Evolutionary conservation across 495 filamentous ascomycete species (phyloP), one percentile per base, ranked within the genome.

Genomic region (Tirmania nivea): DNA sequence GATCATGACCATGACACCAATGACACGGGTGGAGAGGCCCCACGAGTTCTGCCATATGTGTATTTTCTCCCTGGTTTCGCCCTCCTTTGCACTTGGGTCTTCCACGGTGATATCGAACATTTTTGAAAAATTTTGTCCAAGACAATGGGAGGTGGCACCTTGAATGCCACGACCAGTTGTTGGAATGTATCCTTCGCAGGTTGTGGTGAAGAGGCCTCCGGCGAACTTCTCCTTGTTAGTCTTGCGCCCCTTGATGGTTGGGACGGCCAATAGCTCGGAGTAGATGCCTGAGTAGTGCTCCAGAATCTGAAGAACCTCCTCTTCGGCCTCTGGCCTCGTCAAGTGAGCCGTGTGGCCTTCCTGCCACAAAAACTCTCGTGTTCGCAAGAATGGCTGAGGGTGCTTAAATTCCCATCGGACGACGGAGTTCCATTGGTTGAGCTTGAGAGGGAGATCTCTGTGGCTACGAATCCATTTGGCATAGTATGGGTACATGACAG

Each of bases 331-430:
- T 52, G 80, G 70, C 61, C 87, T 73, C 8, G 80, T 89, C 55
- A 95, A 66, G 68, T 95, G 88, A 10, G 90, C 90, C 8, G 90
- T 97, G 70, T 97, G 90, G 34, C 90, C 92, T 68, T 97, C 90
- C 65, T 97, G 92, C 90, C 90, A 97, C 48, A 94, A 70, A 69
- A 97, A 97, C 66, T 97, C 90, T 60, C 90, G 71, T 50, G 88
- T 86, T 56, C 90, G 72, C 20, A 97, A 71, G 73, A 97, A 94
- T 7, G 90, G 90, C 63, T 88, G 88, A 20, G 89, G 87, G 64
- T 97, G 83, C 71, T 96, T 95, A 64, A 93, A 93, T 69, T 97
- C 90, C 90, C 90, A 97, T 60, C 90, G 77, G 35, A 95, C 89
- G 51, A 95, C 89, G 8, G 82, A 89, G 73, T 94, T 94, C 90